These are phyloP conservation scores for Coleophoma crateriformis DNA, from an alignment of 2,329 filamentous ascomycete genomes.

Conservation along the genomic window DNA sequence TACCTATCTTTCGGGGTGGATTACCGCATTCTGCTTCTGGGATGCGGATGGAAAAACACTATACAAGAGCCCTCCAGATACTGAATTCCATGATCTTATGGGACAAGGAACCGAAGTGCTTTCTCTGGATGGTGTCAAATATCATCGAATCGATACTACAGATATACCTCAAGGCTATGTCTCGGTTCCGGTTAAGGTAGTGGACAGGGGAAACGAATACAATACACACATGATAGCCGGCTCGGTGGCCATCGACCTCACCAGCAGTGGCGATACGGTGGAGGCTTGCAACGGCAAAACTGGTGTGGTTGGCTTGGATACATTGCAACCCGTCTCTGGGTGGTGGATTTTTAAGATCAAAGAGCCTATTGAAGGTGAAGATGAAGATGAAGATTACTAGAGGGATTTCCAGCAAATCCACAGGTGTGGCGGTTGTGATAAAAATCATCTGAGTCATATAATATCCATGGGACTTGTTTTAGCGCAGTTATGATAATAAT, in stretches of 20 bases:
- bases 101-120: too few relatives aligned
- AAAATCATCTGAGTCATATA: too few relatives aligned
- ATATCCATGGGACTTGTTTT: too few relatives aligned
- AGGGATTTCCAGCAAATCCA: too few relatives aligned
- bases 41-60: too few relatives aligned
- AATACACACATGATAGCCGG: constrained; percentile 26
- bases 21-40: too few relatives aligned
- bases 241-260: constrained; percentile 19
- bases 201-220: constrained; percentile 23
- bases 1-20: too few relatives aligned
- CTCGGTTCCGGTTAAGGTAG: constrained; percentile 27
- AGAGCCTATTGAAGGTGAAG: not conserved
- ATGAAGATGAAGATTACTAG: not conserved
- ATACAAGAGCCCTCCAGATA: too few relatives aligned
- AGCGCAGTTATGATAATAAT: too few relatives aligned
- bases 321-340: constrained; percentile 14
- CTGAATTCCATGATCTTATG: too few relatives aligned
- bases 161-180: constrained; percentile 23
- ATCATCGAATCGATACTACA: constrained; percentile 17
- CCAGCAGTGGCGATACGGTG: constrained; percentile 10
- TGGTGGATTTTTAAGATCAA: constrained; percentile 23
- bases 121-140: constrained; percentile 1
- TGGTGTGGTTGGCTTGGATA: constrained; percentile 7
- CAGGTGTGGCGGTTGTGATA: too few relatives aligned
- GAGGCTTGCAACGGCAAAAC: not conserved